phyloP scores from a whole-genome alignment of 805 yeast species.

The Komagataella pseudopastoris region DNA sequence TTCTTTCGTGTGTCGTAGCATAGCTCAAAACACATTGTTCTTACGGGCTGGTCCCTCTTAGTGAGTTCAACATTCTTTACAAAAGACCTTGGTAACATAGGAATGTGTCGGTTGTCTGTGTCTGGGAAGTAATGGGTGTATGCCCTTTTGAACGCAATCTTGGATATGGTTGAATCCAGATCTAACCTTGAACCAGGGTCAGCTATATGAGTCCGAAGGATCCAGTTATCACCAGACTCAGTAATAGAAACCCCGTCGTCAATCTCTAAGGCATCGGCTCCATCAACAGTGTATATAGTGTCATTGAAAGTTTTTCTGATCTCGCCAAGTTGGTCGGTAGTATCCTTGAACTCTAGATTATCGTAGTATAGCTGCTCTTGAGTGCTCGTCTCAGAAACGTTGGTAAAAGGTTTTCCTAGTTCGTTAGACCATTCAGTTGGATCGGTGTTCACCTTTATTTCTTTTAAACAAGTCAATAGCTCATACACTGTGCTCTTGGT shows the following conservation, averaged over 20 bases:
- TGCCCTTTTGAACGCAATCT: constrained; percentile 46
- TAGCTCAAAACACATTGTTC: not conserved
- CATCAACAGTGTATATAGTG: constrained; percentile 74
- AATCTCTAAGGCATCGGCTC: constrained; percentile 69
- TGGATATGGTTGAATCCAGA: constrained; percentile 23
- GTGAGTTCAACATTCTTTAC: constrained; percentile 25
- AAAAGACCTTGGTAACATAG: constrained; percentile 58
- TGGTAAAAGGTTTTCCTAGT: constrained; percentile 28
- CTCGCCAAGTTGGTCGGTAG: not conserved
- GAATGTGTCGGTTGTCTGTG: constrained; percentile 29
- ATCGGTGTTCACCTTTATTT: constrained; percentile 20
- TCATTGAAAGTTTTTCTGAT: constrained; percentile 28
- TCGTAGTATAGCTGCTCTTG: constrained; percentile 28
- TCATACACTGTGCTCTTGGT: constrained; percentile 42
- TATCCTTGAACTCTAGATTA: constrained; percentile 1
- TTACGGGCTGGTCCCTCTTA: not conserved
- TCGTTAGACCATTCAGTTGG: constrained; percentile 39
- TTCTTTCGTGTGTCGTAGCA: not conserved
- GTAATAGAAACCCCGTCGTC: constrained; percentile 81
- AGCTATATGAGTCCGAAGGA: constrained; percentile 66
- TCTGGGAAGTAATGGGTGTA: constrained; percentile 61
- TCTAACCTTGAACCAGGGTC: constrained; percentile 65
- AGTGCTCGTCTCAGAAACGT: constrained; percentile 27
- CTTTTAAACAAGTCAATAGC: constrained; percentile 22
- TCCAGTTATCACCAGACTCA: constrained; percentile 17